These are phyloP conservation scores for Pestalotiopsis sp. DNA, from an alignment of 2,329 filamentous ascomycete genomes.

Conservation along the genomic window DNA sequence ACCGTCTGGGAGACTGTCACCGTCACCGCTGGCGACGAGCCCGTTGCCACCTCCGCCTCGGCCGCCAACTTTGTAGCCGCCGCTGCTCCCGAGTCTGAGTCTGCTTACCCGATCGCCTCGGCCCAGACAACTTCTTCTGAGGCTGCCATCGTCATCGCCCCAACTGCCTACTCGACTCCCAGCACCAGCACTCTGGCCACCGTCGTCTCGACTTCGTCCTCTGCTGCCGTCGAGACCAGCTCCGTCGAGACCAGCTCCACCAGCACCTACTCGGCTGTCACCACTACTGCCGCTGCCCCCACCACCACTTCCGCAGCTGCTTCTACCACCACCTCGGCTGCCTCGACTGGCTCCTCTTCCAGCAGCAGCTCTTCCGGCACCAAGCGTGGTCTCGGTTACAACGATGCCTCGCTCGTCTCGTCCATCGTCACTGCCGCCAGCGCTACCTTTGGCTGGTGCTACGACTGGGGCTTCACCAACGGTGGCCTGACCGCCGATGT, in stretches of 20 bases:
- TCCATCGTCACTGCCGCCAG: constrained; percentile 19
- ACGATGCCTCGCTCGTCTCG: constrained; percentile 28
- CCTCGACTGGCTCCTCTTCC: constrained; percentile 13
- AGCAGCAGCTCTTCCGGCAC: constrained; percentile 13
- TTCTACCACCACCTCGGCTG: constrained; percentile 10
- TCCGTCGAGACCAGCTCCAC: constrained; percentile 10
- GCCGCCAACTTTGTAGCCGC: neutral
- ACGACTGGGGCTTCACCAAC: constrained; percentile 31
- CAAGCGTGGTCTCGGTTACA: constrained; percentile 35
- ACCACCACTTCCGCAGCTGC: neutral
- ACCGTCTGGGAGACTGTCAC: constrained; percentile 30
- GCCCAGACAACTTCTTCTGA: constrained; percentile 12
- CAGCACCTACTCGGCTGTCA: neutral
- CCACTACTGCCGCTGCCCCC: neutral
- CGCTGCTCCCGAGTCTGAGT: constrained; percentile 12
- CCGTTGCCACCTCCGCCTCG: constrained; percentile 8
- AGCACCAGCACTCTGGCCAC: constrained; percentile 26
- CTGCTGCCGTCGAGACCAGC: constrained; percentile 13
- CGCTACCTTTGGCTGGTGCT: constrained; percentile 30
- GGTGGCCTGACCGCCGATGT: constrained; percentile 39
- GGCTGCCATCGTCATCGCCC: constrained; percentile 12
- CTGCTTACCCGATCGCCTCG: constrained; percentile 8
- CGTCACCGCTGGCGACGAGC: constrained; percentile 22
- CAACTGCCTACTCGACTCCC: constrained; percentile 11
- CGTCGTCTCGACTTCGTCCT: constrained; percentile 17